These are phyloP conservation scores for Nicotiana benthamiana DNA, from an alignment of 257 asterid genomes.

Conservation along the genomic window DNA sequence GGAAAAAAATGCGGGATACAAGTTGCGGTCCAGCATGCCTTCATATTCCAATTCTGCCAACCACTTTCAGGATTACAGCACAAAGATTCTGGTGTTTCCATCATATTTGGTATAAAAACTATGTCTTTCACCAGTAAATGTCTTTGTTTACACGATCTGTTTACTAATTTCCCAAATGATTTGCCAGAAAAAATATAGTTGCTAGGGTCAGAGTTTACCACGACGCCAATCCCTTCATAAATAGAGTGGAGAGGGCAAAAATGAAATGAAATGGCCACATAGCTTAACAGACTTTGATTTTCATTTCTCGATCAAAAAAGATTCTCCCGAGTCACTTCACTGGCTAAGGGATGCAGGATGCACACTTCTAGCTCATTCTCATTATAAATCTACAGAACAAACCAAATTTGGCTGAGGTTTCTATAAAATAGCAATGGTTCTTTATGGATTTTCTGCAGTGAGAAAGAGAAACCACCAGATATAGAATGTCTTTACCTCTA, in stretches of 20 bases:
- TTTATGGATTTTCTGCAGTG: neutral
- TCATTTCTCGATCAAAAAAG: neutral
- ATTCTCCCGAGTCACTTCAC: neutral
- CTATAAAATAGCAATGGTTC: neutral
- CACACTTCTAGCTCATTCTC: neutral
- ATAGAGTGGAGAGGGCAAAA: neutral
- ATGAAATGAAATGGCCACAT: neutral
- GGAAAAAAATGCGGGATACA: neutral
- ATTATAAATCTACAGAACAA: neutral
- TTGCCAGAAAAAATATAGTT: neutral
- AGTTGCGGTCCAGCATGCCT: neutral
- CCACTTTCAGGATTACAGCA: neutral
- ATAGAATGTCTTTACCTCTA: slow-evolving; percentile 36
- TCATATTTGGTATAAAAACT: neutral
- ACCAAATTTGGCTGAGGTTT: neutral
- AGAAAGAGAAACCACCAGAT: neutral
- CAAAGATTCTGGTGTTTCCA: neutral
- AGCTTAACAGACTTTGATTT: neutral
- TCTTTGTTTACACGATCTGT: neutral
- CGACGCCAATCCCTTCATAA: neutral
- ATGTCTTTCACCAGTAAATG: neutral
- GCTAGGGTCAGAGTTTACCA: neutral
- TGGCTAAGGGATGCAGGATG: neutral
- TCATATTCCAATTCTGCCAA: neutral
- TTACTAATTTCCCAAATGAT: neutral